phyloP scores from a whole-genome alignment of 2,329 filamentous ascomycete species.

The Penicillium polonicum region DNA sequence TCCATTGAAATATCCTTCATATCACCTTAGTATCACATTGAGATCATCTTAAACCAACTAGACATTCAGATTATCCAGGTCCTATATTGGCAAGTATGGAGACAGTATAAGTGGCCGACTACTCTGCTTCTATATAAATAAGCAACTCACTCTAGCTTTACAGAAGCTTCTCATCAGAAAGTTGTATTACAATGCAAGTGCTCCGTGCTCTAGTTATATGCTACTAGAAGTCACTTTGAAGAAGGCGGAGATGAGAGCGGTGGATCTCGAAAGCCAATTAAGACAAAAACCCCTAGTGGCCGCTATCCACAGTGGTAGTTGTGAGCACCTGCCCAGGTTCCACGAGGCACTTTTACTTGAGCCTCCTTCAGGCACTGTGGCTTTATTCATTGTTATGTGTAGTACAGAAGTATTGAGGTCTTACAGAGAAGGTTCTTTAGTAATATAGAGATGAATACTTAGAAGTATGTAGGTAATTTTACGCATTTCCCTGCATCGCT shows the following conservation, averaged over 20 bases:
- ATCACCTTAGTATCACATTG: not conserved
- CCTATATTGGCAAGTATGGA: not conserved
- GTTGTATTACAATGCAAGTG: not conserved
- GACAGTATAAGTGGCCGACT: not conserved
- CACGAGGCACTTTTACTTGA: not conserved
- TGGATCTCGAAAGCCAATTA: not conserved
- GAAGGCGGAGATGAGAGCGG: not conserved
- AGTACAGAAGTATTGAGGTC: not conserved
- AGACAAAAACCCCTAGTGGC: accelerated
- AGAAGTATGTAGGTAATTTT: not conserved
- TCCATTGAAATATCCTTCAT: not conserved
- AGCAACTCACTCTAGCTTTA: not conserved
- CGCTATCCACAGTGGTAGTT: not conserved
- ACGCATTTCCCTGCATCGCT: not conserved
- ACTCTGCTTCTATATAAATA: not conserved
- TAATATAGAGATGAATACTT: not conserved
- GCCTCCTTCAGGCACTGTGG: not conserved
- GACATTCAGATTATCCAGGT: not conserved
- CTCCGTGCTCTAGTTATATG: too few relatives aligned
- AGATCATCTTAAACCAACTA: not conserved
- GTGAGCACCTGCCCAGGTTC: not conserved
- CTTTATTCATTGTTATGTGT: not conserved
- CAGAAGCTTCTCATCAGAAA: too few relatives aligned
- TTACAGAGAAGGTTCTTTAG: not conserved
- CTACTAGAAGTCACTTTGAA: not conserved